phyloP scores from a whole-genome alignment of 192 early-diverging fungal species.

The Kappamyces sp. region DNA sequence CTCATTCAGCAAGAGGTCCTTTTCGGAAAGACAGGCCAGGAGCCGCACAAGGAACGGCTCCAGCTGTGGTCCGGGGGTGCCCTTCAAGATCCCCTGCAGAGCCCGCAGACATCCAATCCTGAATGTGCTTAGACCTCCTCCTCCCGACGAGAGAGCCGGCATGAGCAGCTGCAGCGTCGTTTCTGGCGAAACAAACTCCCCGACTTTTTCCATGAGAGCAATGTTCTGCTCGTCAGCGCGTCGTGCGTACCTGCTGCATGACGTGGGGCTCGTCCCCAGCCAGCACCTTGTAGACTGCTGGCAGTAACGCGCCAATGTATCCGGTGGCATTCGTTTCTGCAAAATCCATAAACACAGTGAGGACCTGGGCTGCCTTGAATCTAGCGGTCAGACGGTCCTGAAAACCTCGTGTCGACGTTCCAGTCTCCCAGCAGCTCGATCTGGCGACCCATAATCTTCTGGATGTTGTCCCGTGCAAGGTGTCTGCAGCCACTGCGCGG shows the following conservation, averaged over 20 bases:
- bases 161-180: slow-evolving; percentile 28
- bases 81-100: slow-evolving; percentile 31
- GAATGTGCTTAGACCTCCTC: slow-evolving; percentile 27
- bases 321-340: slow-evolving; percentile 46
- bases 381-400: too few species aligned
- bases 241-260: slow-evolving; percentile 23
- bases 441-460: slow-evolving; percentile 39
- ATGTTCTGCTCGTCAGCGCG: background rate
- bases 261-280: slow-evolving; percentile 42
- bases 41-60: slow-evolving; percentile 10
- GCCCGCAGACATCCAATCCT: slow-evolving; percentile 37
- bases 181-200: slow-evolving; percentile 40
- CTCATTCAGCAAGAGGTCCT: slow-evolving; percentile 37
- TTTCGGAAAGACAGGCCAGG: slow-evolving; percentile 24
- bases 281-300: slow-evolving; percentile 38
- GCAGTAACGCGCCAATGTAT: slow-evolving; percentile 40
- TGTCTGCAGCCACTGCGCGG: slow-evolving; percentile 46
- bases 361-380: slow-evolving; percentile 27
- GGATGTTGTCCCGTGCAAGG: slow-evolving; percentile 46
- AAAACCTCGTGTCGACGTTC: slow-evolving; percentile 36
- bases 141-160: slow-evolving; percentile 28
- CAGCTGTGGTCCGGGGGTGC: slow-evolving; percentile 21
- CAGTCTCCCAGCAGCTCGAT: slow-evolving; percentile 43
- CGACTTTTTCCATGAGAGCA: slow-evolving; percentile 25
- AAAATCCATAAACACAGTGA: slow-evolving; percentile 38